A percentile compares a stretch with the other conserved stretches of the same genome.
Conservation (phyloP, 108 stramenopile genomes). For the Aurantiochytrium sp. region DNA sequence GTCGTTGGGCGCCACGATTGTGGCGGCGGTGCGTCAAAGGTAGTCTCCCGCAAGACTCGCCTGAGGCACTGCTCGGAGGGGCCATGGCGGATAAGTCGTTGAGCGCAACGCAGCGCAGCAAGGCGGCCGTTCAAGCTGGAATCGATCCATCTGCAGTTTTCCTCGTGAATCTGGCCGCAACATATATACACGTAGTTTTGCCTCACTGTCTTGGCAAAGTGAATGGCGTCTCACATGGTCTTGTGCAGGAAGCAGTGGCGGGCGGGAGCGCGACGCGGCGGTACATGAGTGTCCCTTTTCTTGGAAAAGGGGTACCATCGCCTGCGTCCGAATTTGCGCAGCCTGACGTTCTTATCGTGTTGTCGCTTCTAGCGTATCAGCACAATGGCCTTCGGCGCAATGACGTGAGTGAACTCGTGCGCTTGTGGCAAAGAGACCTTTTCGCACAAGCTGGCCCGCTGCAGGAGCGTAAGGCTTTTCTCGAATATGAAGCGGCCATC, state of each 20-base stretch:
- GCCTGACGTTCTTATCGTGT: neutral
- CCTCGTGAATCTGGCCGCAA: neutral
- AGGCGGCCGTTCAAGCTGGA: neutral
- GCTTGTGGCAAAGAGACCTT: neutral
- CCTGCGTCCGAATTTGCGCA: neutral
- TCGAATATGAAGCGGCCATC: neutral
- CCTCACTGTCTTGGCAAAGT: neutral
- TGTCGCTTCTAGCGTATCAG: neutral
- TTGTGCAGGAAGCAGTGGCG: neutral
- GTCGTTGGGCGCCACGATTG: no score
- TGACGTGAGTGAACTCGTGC: neutral
- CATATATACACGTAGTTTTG: neutral
- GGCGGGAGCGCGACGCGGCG: neutral
- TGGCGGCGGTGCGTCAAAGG: no score
- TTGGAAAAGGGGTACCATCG: neutral
- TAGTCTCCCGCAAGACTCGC: no score
- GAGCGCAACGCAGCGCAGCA: neutral
- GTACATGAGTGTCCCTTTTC: neutral
- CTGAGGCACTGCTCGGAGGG: no score
- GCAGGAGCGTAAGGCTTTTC: neutral
- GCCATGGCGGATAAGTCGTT: no score
- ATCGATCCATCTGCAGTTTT: neutral
- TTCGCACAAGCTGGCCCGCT: neutral
- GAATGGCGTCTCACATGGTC: neutral
- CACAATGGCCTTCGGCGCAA: neutral